Evolutionary conservation across 352 stramenopile genomes (phyloP), one percentile per base, ranked within the genome.

Genomic region (Pilasporangium apinafurcum): DNA sequence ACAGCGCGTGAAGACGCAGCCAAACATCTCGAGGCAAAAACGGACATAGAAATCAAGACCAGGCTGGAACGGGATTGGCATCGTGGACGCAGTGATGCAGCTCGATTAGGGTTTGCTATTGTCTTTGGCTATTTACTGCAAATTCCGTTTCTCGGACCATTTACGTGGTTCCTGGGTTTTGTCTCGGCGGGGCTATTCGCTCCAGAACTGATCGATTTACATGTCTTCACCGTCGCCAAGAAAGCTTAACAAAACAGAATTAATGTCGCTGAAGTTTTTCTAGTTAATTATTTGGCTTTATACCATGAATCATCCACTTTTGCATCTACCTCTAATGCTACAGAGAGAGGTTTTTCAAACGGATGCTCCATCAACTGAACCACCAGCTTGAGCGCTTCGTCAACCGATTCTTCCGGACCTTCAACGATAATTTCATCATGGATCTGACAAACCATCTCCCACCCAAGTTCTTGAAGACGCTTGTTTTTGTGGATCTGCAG

Each of bases 391-490:
- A 92, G 70, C 31, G 87, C 87, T 57, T 99, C 96, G 40, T 97
- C 77, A 6, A 89, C 88, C 3, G 79, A 95, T 54, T 99, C 96
- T 51, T 99, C 91, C 0, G 97, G 97, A 1, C 97, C 97, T 69
- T 99, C 97, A 17, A 99, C 69, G 49, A 99, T 99, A 27, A 99
- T 96, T 70, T 99, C 96, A 59, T 99, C 95, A 59, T 99, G 97
- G 50, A 99, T 97, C 65, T 99, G 96, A 47, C 98, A 95, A 16
- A 99, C 69, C 65, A 99, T 91, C 50, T 98, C 96, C 89, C 94
- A 99, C 2, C 97, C 96, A 3, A 99, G 71, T 51, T 88, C 58
- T 27, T 90, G 83, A 8, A 99, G 65, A 18, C 90, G 74, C 39
- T 89, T 57, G 56, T 94, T 95, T 13, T 92, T 64, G 52, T 98